Percentiles rank a stretch among this genome's conserved stretches.
phyloP scores from a whole-genome alignment of 2,329 filamentous ascomycete genomes.

The Zymoseptoria crescenta region DNA sequence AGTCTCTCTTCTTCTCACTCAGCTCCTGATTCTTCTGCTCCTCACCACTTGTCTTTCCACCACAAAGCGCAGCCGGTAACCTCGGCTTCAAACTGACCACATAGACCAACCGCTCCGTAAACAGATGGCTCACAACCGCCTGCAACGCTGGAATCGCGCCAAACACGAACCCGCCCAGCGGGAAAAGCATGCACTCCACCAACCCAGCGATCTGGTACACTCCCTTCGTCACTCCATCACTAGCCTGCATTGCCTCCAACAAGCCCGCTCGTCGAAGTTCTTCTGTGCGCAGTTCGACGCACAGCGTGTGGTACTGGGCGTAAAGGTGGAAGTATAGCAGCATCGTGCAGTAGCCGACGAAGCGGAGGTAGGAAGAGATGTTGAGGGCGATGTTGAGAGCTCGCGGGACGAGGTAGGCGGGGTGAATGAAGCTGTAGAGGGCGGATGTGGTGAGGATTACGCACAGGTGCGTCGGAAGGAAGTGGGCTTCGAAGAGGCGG shows the following conservation, averaged over 20 bases:
- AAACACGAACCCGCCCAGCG: conserved; percentile 59
- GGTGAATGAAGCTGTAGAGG: conserved; percentile 50
- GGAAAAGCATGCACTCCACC: conserved; percentile 61
- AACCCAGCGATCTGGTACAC: conserved; percentile 31
- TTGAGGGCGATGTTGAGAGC: conserved; percentile 53
- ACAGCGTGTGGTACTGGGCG: conserved; percentile 58
- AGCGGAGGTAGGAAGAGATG: conserved; percentile 53
- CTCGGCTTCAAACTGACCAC: conserved; percentile 61
- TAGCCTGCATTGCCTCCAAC: conserved; percentile 49
- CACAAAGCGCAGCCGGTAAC: not conserved
- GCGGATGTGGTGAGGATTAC: conserved; percentile 57
- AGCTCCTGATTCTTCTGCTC: not conserved
- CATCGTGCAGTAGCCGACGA: conserved; percentile 55
- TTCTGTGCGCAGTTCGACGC: conserved; percentile 51
- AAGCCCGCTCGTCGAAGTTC: conserved; percentile 61
- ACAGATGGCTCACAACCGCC: conserved; percentile 62
- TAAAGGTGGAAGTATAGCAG: conserved; percentile 59
- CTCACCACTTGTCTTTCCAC: not conserved
- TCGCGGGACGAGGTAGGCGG: conserved; percentile 45
- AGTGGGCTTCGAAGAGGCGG: conserved; percentile 67
- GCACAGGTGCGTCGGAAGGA: conserved; percentile 60
- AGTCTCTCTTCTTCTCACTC: not conserved
- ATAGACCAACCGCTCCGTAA: conserved; percentile 61
- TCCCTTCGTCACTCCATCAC: conserved; percentile 20
- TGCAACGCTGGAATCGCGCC: conserved; percentile 61